Evolutionary conservation across 352 stramenopile species (phyloP), one percentile per base, ranked within the genome.

Genomic region (Phytophthora quininea): DNA sequence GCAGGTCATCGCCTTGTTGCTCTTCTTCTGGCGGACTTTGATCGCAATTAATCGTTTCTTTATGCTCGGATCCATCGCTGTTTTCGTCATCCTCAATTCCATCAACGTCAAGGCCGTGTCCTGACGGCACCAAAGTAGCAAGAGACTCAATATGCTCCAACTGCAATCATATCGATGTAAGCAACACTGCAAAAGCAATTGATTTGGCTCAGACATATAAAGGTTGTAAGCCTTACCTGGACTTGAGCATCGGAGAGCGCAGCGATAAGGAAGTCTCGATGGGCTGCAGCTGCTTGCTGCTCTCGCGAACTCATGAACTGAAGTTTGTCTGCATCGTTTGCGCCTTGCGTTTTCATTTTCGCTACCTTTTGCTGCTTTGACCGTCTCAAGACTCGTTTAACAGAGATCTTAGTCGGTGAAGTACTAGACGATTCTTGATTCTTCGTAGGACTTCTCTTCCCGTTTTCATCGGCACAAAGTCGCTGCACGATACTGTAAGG

Each of bases 231-330:
- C 14, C 52, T 29, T 31, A 87, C 77, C 77, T 92, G 84, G 15
- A 74, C 67, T 62, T 91, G 75, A 2, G 80, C 84, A 51, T 91
- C 74, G 4, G 79, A 82, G 4, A 92, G 65, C 37, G 82, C 80
- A 3, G 77, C 79, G 19, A 91, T 80, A 14, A 92, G 64, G 40
- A 87, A 92, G 19, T 76, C 73, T 48, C 88, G 79, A 49, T 92
- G 80, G 35, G 69, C 73, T 46, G 86, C 80, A 0, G 80, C 81
- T 9, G 79, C 82, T 51, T 66, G 65, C 12, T 84, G 78, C 37
- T 91, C 84, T 3, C 77, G 62, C 0, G 71, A 77, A 45, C 84
- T 92, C 24, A 88, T 58, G 59, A 89, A 90, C 2, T 62, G 70
- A 24, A 51, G 24, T 19, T 60, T 66, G 12, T 68, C 57, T 6